A percentile compares a stretch with the other conserved stretches of the same genome.
phyloP scores from a whole-genome alignment of 2,329 filamentous ascomycete genomes.

The Aciculosporium take region DNA sequence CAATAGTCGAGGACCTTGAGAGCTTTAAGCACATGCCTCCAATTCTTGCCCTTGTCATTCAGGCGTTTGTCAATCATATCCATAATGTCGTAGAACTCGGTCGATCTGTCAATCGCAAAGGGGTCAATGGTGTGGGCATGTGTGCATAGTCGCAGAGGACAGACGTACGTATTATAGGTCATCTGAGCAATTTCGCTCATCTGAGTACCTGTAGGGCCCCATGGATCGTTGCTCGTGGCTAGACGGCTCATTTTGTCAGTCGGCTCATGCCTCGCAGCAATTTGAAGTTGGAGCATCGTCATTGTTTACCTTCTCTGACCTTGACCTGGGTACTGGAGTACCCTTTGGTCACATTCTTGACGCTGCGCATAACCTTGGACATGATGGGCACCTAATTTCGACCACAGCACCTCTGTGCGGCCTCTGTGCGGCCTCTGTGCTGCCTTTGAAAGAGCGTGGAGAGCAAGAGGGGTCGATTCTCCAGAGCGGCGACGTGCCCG shows the following conservation, averaged over 20 bases:
- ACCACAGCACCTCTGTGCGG: conserved; percentile 1
- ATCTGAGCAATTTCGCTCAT: conserved; percentile 98
- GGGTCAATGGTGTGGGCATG: not conserved
- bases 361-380: conserved; percentile 94
- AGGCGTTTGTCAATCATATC: conserved; percentile 98
- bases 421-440: conserved; percentile 4
- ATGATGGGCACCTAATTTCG: conserved; percentile 37
- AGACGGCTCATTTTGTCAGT: conserved; percentile 12
- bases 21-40: conserved; percentile 94
- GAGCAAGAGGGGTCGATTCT: not conserved
- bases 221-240: conserved; percentile 98
- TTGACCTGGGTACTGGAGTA: conserved; percentile 96
- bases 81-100: conserved; percentile 99
- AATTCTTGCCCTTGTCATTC: conserved; percentile 99
- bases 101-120: conserved; percentile 44
- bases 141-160: not conserved
- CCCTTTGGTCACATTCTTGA: conserved; percentile 99
- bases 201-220: conserved; percentile 93
- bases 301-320: conserved; percentile 71
- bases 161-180: conserved; percentile 85
- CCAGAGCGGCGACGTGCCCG: not conserved
- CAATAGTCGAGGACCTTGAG: conserved; percentile 97
- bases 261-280: not conserved
- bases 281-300: not conserved
- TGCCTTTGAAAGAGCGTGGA: not conserved